Percentiles rank a stretch among this genome's conserved stretches.
These are phyloP conservation scores for Physocladia obscura DNA, from an alignment of 192 early-diverging fungal species.

Conservation along the genomic window DNA sequence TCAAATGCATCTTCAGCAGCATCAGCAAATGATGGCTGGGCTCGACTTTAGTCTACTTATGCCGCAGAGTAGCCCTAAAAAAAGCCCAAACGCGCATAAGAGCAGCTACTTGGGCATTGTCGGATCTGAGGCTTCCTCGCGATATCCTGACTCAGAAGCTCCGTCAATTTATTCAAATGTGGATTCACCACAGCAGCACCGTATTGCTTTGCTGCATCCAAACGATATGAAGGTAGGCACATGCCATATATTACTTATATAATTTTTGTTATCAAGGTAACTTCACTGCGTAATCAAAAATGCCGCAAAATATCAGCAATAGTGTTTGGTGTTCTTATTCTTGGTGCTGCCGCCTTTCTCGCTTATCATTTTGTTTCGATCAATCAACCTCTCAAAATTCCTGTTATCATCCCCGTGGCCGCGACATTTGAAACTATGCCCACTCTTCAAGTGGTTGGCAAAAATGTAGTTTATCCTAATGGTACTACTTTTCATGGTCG, in stretches of 20 bases:
- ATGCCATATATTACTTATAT: not conserved
- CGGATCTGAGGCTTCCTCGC: no score
- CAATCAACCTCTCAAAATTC: not conserved
- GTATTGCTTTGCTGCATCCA: not conserved
- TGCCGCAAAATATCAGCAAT: not conserved
- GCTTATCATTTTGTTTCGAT: conserved; percentile 1
- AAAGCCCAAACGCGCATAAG: no score
- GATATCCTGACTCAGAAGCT: no score
- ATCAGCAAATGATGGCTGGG: no score
- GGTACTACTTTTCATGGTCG: not conserved
- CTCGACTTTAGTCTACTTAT: no score
- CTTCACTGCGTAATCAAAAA: not conserved
- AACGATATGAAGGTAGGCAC: not conserved
- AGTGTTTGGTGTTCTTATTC: not conserved
- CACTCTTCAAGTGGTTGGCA: not conserved
- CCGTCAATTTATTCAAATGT: no score
- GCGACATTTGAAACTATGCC: not conserved
- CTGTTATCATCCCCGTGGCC: not conserved
- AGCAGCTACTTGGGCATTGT: no score
- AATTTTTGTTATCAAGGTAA: not conserved
- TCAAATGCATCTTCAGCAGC: no score
- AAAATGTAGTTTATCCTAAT: not conserved
- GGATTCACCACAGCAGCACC: no score
- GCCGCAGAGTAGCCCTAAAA: no score
- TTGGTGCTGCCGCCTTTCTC: not conserved